Evolutionary conservation across 2,329 filamentous ascomycete species (phyloP).

Genomic region (Saccharata proteae): DNA sequence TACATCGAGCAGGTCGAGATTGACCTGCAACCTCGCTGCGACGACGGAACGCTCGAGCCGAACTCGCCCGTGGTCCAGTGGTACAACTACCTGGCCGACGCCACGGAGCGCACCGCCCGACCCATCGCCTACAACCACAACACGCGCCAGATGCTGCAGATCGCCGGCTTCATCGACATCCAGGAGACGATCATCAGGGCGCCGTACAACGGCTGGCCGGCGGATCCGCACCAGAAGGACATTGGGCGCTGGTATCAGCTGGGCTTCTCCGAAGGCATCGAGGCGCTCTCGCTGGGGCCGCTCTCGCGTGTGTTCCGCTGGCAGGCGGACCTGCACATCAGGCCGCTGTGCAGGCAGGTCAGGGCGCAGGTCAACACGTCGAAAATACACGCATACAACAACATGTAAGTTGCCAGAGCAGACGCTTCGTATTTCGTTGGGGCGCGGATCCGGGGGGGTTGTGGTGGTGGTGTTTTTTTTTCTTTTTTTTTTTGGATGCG

Average conservation of each 20-base stretch:
- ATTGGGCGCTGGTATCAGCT: constrained; percentile 78
- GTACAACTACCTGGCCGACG: constrained; percentile 55
- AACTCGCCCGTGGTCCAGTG: constrained; percentile 53
- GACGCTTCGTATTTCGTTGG: constrained; percentile 20
- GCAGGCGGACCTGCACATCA: constrained; percentile 47
- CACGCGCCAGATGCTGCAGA: constrained; percentile 49
- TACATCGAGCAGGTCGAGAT: constrained; percentile 82
- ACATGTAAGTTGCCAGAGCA: constrained; percentile 48
- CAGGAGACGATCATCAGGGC: constrained; percentile 55
- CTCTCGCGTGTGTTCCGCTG: constrained; percentile 54
- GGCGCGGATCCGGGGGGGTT: too few species aligned
- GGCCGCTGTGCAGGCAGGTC: constrained; percentile 49
- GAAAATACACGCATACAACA: constrained; percentile 60
- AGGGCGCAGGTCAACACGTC: constrained; percentile 57
- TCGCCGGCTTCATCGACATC: constrained; percentile 70
- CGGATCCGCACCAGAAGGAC: constrained; percentile 50
- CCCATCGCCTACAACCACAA: constrained; percentile 54
- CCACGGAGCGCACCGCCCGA: constrained; percentile 52
- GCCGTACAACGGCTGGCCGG: constrained; percentile 63
- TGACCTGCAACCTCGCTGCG: constrained; percentile 64
- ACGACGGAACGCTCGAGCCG: constrained; percentile 49
- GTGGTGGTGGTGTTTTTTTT: too few species aligned
- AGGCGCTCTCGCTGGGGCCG: constrained; percentile 61
- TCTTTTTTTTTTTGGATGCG: too few species aligned
- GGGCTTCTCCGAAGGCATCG: constrained; percentile 59